Conservation (phyloP, 768 basidiomycete species). For the Dendrothele bispora region DNA sequence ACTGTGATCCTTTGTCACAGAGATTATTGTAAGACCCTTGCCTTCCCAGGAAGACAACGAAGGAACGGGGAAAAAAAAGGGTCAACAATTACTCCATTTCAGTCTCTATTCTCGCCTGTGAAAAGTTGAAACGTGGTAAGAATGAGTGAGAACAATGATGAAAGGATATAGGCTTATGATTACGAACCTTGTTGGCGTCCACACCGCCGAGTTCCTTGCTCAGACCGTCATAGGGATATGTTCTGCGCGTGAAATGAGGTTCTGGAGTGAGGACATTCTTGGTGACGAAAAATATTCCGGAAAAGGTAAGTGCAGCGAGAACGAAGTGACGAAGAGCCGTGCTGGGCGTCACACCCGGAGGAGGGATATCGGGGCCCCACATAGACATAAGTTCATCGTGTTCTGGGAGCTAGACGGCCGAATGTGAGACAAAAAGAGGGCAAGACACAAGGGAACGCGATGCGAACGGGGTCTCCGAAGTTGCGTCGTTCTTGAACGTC, state of each 20-base stretch:
- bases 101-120: no score
- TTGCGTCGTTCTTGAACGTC: conserved; percentile 77
- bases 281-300: conserved; percentile 59
- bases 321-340: conserved; percentile 66
- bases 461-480: conserved; percentile 72
- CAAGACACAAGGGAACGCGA: conserved; percentile 5
- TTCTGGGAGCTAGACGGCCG: conserved; percentile 62
- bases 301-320: conserved; percentile 60
- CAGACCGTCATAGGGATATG: conserved; percentile 77
- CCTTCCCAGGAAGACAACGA: no score
- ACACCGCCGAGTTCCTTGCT: conserved; percentile 77
- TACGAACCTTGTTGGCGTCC: conserved; percentile 74
- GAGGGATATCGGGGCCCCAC: conserved; percentile 83
- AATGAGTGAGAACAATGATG: no score
- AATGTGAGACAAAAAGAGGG: conserved; percentile 11
- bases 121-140: no score
- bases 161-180: no score
- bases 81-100: no score
- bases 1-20: no score
- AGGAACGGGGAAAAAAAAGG: no score
- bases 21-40: no score
- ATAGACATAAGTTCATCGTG: conserved; percentile 79
- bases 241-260: conserved; percentile 63
- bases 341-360: conserved; percentile 45
- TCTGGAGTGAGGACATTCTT: conserved; percentile 59